Conservation (phyloP, 2,329 filamentous ascomycete genomes). For the Diplodia mutila region DNA sequence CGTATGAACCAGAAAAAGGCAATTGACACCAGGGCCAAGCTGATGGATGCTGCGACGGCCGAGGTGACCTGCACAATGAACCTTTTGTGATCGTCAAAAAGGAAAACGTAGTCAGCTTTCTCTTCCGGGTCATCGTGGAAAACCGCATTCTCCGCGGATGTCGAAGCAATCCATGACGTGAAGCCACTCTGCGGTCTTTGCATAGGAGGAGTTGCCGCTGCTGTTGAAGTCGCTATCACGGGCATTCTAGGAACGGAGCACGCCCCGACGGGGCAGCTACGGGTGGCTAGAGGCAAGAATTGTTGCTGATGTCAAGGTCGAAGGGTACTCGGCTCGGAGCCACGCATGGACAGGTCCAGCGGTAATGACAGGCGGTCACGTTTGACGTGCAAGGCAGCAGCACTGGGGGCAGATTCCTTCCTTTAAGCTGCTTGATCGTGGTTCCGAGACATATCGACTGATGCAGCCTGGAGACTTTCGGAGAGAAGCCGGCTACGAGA, state of each 20-base stretch:
- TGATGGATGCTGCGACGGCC: slow-evolving; percentile 36
- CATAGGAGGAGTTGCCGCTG: neutral
- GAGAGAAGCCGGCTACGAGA: neutral
- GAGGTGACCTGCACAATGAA: slow-evolving; percentile 41
- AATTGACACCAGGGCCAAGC: slow-evolving; percentile 28
- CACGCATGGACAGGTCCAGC: neutral
- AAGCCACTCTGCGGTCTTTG: neutral
- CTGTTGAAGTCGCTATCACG: neutral
- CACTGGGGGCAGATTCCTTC: neutral
- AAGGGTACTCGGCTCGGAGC: neutral
- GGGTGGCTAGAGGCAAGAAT: neutral
- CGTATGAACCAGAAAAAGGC: slow-evolving; percentile 68
- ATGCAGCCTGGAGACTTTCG: neutral
- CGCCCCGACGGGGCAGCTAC: neutral
- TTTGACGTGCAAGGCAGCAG: slow-evolving; percentile 6
- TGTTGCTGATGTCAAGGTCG: neutral
- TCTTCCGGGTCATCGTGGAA: neutral
- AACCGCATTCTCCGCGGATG: neutral
- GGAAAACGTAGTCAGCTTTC: slow-evolving; percentile 26
- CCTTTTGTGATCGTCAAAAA: slow-evolving; percentile 29
- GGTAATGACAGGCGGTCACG: slow-evolving; percentile 14
- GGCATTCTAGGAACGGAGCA: neutral
- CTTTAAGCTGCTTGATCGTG: neutral
- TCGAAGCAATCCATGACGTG: neutral
- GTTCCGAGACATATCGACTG: neutral